A percentile compares a stretch with the other conserved stretches of the same genome.
Conservation (phyloP, 495 filamentous ascomycete species). For the Tuber melanosporum region DNA sequence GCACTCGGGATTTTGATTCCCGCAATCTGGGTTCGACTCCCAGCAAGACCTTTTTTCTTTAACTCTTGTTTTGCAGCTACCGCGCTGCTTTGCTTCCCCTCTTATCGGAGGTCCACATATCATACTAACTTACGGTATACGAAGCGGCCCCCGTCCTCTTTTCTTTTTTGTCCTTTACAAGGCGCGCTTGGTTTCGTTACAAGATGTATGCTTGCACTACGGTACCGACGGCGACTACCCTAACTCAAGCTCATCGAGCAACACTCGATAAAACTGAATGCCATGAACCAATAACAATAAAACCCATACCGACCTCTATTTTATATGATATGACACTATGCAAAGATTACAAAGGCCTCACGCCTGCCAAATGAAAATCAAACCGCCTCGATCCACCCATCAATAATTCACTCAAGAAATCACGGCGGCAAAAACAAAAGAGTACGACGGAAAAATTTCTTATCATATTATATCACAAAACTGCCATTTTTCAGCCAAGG, state of each 20-base stretch:
- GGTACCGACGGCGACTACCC: not conserved
- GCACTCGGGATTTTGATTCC: constrained; percentile 34
- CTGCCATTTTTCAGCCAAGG: not conserved
- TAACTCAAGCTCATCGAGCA: not conserved
- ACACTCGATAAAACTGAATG: not conserved
- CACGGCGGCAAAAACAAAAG: not conserved
- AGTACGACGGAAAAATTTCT: not conserved
- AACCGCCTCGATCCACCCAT: not conserved
- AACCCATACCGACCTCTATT: not conserved
- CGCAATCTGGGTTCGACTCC: constrained; percentile 33
- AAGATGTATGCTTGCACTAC: not conserved
- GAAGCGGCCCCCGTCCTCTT: too few species aligned
- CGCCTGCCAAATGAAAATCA: not conserved
- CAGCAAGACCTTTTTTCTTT: constrained; percentile 21
- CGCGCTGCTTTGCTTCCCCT: not conserved
- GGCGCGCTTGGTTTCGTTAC: not conserved
- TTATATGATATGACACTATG: not conserved
- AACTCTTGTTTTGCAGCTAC: not conserved
- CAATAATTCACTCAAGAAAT: not conserved
- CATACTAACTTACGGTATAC: too few species aligned
- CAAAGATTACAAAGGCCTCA: not conserved
- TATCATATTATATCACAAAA: not conserved
- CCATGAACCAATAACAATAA: not conserved
- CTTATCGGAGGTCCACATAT: too few species aligned
- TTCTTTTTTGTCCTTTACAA: not conserved